Conservation (phyloP, 2,329 filamentous ascomycete genomes). For the Samsoniella hepiali region DNA sequence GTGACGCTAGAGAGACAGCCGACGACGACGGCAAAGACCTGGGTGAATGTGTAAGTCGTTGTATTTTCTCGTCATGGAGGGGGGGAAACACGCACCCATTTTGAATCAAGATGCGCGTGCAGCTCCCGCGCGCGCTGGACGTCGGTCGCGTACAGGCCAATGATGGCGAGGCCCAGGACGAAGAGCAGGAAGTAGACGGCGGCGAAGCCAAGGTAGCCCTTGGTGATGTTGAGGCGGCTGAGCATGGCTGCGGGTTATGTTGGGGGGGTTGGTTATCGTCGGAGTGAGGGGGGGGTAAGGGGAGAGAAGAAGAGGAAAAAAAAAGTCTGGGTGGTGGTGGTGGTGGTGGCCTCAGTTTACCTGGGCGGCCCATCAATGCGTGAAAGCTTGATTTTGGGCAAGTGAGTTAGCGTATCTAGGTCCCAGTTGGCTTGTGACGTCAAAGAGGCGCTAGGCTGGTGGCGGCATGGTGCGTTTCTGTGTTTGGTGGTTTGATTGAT, state of each 20-base stretch:
- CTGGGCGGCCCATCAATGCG: neutral
- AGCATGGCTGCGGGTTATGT: slow-evolving; percentile 33
- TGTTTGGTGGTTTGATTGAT: neutral
- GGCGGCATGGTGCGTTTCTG: neutral
- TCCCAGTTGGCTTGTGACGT: slow-evolving; percentile 6
- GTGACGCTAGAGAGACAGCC: slow-evolving; percentile 64
- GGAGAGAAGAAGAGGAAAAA: neutral
- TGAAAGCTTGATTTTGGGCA: slow-evolving; percentile 2
- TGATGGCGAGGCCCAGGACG: slow-evolving; percentile 70
- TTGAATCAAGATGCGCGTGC: slow-evolving; percentile 54
- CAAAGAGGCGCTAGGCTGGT: slow-evolving; percentile 3
- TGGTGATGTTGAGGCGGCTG: slow-evolving; percentile 43
- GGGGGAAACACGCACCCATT: slow-evolving; percentile 58
- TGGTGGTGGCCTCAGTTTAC: slow-evolving; percentile 1
- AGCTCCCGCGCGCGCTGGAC: slow-evolving; percentile 52
- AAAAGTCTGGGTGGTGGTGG: neutral
- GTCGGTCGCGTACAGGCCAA: slow-evolving; percentile 74
- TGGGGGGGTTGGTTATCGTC: neutral
- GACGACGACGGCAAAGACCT: slow-evolving; percentile 71
- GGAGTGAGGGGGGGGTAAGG: neutral
- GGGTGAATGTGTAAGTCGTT: neutral
- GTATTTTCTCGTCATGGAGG: neutral
- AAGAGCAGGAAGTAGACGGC: slow-evolving; percentile 73
- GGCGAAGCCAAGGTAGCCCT: slow-evolving; percentile 54
- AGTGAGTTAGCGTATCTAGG: neutral